phyloP scores from a whole-genome alignment of 176 grass and related monocot genomes.

The Tillandsia leiboldiana region DNA sequence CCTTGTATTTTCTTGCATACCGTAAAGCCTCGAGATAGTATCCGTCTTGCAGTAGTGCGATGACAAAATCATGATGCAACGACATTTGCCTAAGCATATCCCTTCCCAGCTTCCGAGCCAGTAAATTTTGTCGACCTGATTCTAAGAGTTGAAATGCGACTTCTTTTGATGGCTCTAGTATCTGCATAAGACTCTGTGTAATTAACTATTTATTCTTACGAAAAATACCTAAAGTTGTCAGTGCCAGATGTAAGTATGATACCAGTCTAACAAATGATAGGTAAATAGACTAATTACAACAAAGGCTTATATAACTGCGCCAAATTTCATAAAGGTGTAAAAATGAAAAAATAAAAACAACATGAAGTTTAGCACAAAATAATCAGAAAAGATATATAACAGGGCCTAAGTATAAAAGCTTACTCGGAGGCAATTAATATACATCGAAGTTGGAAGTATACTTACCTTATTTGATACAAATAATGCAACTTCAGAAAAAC shows the following conservation, averaged over 20 bases:
- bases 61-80: constrained; percentile 80
- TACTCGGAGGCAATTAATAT: not conserved
- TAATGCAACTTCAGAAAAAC: constrained; percentile 58
- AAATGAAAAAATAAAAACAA: not conserved
- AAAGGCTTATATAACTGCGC: too few relatives aligned
- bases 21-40: constrained; percentile 78
- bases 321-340: too few relatives aligned
- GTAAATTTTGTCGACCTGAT: constrained; percentile 39
- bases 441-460: not conserved
- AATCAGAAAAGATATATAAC: not conserved
- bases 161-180: constrained; percentile 89
- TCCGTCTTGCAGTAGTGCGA: constrained; percentile 57
- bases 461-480: constrained; percentile 82
- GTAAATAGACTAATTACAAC: too few relatives aligned
- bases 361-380: not conserved
- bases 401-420: not conserved
- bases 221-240: not conserved
- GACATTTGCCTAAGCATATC: constrained; percentile 78
- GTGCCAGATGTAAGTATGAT: not conserved
- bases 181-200: constrained; percentile 31
- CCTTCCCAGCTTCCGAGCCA: constrained; percentile 56
- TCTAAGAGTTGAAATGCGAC: constrained; percentile 81
- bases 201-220: not conserved
- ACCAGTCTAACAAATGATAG: not conserved
- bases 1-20: constrained; percentile 88